Evolutionary conservation across 352 stramenopile species (phyloP), one percentile per base, ranked within the genome.

Genomic region (Globisporangium cylindrosporum): DNA sequence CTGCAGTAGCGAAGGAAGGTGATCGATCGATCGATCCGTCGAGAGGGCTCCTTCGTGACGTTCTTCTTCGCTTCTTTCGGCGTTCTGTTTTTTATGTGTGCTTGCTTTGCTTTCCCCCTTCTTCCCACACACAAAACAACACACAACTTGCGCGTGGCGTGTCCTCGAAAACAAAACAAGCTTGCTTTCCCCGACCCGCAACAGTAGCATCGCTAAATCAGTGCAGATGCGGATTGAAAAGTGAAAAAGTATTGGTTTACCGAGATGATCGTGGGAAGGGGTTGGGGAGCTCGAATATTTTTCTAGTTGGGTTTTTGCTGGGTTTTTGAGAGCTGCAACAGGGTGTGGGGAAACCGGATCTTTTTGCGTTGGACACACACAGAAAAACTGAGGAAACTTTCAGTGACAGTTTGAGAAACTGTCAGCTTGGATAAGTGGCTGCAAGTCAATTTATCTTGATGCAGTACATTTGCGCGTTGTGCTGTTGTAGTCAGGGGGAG

Each of bases 311-410:
- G 22, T 24, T 59, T 20, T 8, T 57, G 24, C 25, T 27, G 25
- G 24, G 24, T 10, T 38, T 36, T 59, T 59, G 15, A 14, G 3
- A 20, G 46, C n/a, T 20, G 24, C 20, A 46, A 56, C 15, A 7
- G 24, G 2, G 7, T 36, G 58, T 9, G 9, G 20, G 34, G 56
- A 20, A 56, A 66, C 60, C 60, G 60, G 46, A 65, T 65, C 59
- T 65, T 64, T 64, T 65, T 29, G 59, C 43, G 59, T 65, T 65
- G 59, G 59, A 65, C 59, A 65, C 43, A n/a, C 24, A n/a, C 53
- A 12, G 22, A 58, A 27, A 56, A 56, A 56, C 20, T 24, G 49
- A 56, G n/a, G n/a, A 32, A 56, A 56, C 49, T 29, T 29, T 56
- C 20, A 43, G 49, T 20, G 49, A 56, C 49, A 56, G 49, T 56